Conservation (phyloP, 2,329 filamentous ascomycete genomes). For the Metarhizium guizhouense region DNA sequence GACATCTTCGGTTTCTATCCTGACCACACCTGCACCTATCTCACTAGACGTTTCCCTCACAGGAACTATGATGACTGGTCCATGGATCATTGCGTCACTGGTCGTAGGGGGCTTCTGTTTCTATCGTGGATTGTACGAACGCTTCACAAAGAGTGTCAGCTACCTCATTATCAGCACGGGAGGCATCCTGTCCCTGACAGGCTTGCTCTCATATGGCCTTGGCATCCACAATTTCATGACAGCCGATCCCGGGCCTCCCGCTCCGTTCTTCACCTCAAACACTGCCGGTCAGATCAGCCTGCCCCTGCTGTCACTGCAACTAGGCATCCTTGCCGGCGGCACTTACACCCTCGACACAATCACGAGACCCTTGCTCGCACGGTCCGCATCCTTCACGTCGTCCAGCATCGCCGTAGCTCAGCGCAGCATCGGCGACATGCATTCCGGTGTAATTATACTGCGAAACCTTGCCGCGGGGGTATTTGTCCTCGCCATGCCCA, state of each 20-base stretch:
- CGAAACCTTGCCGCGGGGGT: slow-evolving; percentile 31
- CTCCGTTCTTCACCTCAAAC: slow-evolving; percentile 17
- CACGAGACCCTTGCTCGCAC: slow-evolving; percentile 31
- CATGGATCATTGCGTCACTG: slow-evolving; percentile 31
- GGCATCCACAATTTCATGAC: slow-evolving; percentile 23
- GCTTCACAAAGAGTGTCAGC: slow-evolving; percentile 24
- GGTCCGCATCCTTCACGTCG: slow-evolving; percentile 40
- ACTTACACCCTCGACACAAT: slow-evolving; percentile 30
- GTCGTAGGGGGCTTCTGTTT: slow-evolving; percentile 24
- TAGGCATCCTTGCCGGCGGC: slow-evolving; percentile 38
- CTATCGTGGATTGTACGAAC: slow-evolving; percentile 19
- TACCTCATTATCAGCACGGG: slow-evolving; percentile 26
- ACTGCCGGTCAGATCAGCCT: slow-evolving; percentile 22
- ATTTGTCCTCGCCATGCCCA: slow-evolving; percentile 34
- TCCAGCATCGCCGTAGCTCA: slow-evolving; percentile 35
- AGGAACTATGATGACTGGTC: slow-evolving; percentile 35
- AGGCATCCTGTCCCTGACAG: slow-evolving; percentile 28
- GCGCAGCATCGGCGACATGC: slow-evolving; percentile 40
- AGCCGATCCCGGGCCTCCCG: slow-evolving; percentile 9
- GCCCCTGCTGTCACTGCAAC: slow-evolving; percentile 33
- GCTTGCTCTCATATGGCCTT: slow-evolving; percentile 37
- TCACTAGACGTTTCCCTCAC: slow-evolving; percentile 28
- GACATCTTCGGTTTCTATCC: slow-evolving; percentile 33
- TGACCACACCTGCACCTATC: slow-evolving; percentile 37
- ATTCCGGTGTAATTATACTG: slow-evolving; percentile 30